Percentiles rank a stretch among this genome's conserved stretches.
Conservation (phyloP, 1,139 yeast genomes). For the Taphrina deformans region DNA sequence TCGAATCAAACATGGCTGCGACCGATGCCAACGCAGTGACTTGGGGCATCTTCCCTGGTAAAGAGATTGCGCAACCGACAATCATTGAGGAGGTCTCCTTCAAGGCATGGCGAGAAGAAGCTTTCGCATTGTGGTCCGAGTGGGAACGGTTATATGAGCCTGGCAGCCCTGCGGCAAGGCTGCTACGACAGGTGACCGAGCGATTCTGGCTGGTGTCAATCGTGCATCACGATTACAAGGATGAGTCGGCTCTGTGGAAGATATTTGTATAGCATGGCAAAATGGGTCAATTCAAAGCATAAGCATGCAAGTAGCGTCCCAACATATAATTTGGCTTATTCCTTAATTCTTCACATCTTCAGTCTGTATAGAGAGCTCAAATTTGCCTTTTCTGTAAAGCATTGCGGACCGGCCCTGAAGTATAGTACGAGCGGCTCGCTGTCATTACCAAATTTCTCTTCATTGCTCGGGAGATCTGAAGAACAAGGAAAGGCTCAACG, state of each 20-base stretch:
- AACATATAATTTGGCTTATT: too few relatives aligned
- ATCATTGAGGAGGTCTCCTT: conserved; percentile 85
- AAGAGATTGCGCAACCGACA: conserved; percentile 84
- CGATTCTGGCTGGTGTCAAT: conserved; percentile 75
- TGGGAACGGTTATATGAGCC: conserved; percentile 82
- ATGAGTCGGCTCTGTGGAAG: conserved; percentile 78
- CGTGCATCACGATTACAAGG: conserved; percentile 78
- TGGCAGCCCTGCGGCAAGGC: conserved; percentile 55
- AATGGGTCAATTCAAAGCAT: neutral
- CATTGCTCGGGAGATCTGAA: conserved; percentile 4
- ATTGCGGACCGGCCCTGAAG: conserved; percentile 24
- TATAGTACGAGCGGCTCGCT: conserved; percentile 21
- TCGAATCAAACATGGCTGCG: conserved; percentile 60
- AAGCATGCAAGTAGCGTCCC: neutral
- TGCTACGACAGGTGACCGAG: conserved; percentile 62
- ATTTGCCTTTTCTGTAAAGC: conserved; percentile 32
- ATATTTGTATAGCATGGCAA: conserved; percentile 40
- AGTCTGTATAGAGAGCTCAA: conserved; percentile 26
- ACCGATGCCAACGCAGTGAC: conserved; percentile 75
- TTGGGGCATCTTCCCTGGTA: conserved; percentile 92
- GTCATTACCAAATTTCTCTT: conserved; percentile 32
- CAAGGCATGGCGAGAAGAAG: conserved; percentile 92
- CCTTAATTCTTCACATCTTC: too few relatives aligned
- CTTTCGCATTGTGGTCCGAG: conserved; percentile 84
- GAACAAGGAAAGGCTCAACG: neutral